A percentile compares a stretch with the other conserved stretches of the same genome.
phyloP scores from a whole-genome alignment of 1,139 yeast species.

The Suhomyces panamericanus region DNA sequence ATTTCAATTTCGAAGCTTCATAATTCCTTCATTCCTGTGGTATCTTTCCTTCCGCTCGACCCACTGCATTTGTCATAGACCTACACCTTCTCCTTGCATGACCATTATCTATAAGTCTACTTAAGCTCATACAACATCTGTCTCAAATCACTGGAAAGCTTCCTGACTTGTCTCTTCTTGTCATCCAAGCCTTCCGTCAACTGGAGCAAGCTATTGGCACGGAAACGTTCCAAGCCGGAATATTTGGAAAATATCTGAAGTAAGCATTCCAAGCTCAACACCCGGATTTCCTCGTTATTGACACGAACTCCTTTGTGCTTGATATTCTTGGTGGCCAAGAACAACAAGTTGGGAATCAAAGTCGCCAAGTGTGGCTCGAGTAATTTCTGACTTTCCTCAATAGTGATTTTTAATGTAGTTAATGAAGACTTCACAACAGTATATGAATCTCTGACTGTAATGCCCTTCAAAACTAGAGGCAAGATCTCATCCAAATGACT shows the following conservation, averaged over 20 bases:
- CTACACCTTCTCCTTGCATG: conserved; percentile 1
- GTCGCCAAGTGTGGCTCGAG: conserved; percentile 55
- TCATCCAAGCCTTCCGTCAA: conserved; percentile 67
- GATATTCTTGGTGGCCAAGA: conserved; percentile 29
- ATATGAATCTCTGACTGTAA: conserved; percentile 44
- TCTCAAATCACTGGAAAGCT: conserved; percentile 73
- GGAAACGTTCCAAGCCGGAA: conserved; percentile 52
- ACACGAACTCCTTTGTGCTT: conserved; percentile 21
- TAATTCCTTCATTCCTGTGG: too few relatives aligned
- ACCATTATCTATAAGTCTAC: conserved; percentile 3
- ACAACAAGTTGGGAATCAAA: conserved; percentile 56
- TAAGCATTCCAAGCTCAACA: conserved; percentile 58
- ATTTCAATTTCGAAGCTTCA: too few relatives aligned
- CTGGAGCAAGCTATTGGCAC: conserved; percentile 47
- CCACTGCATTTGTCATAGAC: too few relatives aligned
- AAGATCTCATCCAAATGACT: conserved; percentile 63
- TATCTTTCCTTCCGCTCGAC: too few relatives aligned
- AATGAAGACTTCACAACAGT: conserved; percentile 61
- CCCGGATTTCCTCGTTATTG: conserved; percentile 46
- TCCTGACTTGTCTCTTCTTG: conserved; percentile 69
- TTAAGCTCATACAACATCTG: conserved; percentile 65
- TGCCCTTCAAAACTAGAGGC: conserved; percentile 71
- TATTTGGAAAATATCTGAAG: conserved; percentile 43
- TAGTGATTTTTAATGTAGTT: conserved; percentile 51
- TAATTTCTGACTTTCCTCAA: conserved; percentile 51